A percentile compares a stretch with the other conserved stretches of the same genome.
These are phyloP conservation scores for Mycocentrospora acerina DNA, from an alignment of 2,329 filamentous ascomycete genomes.

Conservation along the genomic window DNA sequence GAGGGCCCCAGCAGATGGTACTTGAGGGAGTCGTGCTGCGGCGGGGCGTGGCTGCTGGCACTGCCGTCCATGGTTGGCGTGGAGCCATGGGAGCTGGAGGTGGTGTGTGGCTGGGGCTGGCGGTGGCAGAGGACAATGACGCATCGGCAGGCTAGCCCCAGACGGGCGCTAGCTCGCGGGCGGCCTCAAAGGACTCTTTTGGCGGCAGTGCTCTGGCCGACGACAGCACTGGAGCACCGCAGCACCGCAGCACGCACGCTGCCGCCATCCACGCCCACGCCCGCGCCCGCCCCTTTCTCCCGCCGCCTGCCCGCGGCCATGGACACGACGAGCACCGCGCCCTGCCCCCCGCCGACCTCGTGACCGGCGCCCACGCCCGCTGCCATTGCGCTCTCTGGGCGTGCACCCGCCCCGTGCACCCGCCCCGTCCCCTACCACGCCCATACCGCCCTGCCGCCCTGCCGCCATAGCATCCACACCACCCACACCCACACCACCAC, in stretches of 20 bases:
- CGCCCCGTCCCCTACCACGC: too few relatives aligned
- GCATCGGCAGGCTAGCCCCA: slow-evolving; percentile 16
- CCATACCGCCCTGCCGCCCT: too few relatives aligned
- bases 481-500: slow-evolving; percentile 28
- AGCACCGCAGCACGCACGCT: too few relatives aligned
- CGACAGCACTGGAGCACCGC: too few relatives aligned
- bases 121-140: too few relatives aligned
- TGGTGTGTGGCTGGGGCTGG: slow-evolving; percentile 3
- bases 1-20: slow-evolving; percentile 89
- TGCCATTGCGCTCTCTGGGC: slow-evolving; percentile 1
- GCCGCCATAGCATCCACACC: slow-evolving; percentile 4
- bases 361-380: slow-evolving; percentile 10
- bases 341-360: slow-evolving; percentile 10
- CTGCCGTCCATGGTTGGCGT: slow-evolving; percentile 16
- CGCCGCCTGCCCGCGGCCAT: not conserved
- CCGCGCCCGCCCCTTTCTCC: not conserved
- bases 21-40: slow-evolving; percentile 70
- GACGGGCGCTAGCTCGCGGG: too few relatives aligned
- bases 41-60: slow-evolving; percentile 16
- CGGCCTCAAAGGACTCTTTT: too few relatives aligned
- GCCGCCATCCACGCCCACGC: too few relatives aligned
- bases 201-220: too few relatives aligned
- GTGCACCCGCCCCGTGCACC: too few relatives aligned
- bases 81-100: not conserved
- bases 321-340: not conserved